Evolutionary conservation across 139 green algal genomes (phyloP).

Genomic region (Penium margaritaceum): DNA sequence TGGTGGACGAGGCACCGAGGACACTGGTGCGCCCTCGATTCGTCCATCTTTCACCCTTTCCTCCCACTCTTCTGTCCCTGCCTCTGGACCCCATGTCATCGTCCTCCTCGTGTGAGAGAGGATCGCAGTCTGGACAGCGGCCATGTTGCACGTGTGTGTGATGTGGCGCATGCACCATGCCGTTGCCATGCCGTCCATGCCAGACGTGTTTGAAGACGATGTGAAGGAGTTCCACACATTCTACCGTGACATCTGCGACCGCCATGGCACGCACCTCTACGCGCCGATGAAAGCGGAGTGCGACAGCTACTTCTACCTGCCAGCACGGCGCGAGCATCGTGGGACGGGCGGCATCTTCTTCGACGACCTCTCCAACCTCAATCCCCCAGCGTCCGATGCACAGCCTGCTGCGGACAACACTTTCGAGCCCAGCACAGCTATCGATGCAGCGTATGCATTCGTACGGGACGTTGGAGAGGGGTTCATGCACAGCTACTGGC

Average conservation of each 20-base stretch:
- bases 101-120: no score
- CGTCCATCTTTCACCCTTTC: no score
- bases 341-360: constrained; percentile 94
- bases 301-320: constrained; percentile 96
- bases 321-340: constrained; percentile 80
- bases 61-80: no score
- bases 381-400: constrained; percentile 3
- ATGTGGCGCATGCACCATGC: no score
- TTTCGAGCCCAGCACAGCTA: background rate
- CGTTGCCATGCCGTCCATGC: no score
- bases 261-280: constrained; percentile 67
- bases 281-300: constrained; percentile 78
- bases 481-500: constrained; percentile 39
- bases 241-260: constrained; percentile 64
- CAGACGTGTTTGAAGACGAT: constrained; percentile 59
- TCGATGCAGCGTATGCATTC: constrained; percentile 51
- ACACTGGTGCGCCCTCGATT: no score
- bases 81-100: no score
- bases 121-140: no score
- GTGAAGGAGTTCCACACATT: constrained; percentile 67
- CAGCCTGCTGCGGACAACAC: background rate
- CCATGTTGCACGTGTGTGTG: no score
- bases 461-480: constrained; percentile 45
- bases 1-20: no score
- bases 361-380: constrained; percentile 72